These are phyloP conservation scores for Chlorociboria aeruginascens DNA, from an alignment of 495 filamentous ascomycete genomes.

Conservation along the genomic window DNA sequence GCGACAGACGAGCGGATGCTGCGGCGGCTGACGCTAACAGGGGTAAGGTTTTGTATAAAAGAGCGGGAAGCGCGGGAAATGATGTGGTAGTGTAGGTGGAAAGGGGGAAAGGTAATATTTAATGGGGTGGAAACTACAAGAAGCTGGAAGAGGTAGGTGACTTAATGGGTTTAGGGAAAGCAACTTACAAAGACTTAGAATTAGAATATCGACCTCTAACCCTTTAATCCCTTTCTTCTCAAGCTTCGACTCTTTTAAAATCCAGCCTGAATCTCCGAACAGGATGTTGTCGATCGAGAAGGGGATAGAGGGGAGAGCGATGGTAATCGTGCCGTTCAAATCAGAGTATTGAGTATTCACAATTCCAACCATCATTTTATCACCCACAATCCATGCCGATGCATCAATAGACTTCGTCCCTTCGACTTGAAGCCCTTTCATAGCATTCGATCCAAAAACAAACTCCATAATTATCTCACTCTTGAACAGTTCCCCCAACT, in stretches of 20 bases:
- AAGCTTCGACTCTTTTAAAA: conserved; percentile 4
- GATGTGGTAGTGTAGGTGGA: too few relatives aligned
- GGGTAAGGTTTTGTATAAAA: too few relatives aligned
- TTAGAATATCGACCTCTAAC: conserved; percentile 12
- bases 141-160: too few relatives aligned
- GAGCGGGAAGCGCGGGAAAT: too few relatives aligned
- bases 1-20: too few relatives aligned
- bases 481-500: conserved; percentile 30
- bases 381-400: conserved; percentile 28
- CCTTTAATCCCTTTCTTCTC: conserved; percentile 11
- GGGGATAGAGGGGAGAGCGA: conserved; percentile 5
- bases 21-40: too few relatives aligned
- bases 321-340: not conserved
- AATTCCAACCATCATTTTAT: conserved; percentile 30
- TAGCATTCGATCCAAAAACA: conserved; percentile 30
- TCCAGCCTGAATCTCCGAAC: conserved; percentile 13
- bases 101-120: too few relatives aligned
- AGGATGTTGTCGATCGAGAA: not conserved
- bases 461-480: conserved; percentile 24
- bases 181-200: conserved; percentile 1
- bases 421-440: conserved; percentile 10
- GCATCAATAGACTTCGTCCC: conserved; percentile 25
- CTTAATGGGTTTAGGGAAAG: too few relatives aligned
- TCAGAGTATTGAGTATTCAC: conserved; percentile 23
- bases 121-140: too few relatives aligned